Percentiles rank a stretch among this genome's conserved stretches.
Conservation (phyloP, 495 filamentous ascomycete species). For the Daldinia grandis region DNA sequence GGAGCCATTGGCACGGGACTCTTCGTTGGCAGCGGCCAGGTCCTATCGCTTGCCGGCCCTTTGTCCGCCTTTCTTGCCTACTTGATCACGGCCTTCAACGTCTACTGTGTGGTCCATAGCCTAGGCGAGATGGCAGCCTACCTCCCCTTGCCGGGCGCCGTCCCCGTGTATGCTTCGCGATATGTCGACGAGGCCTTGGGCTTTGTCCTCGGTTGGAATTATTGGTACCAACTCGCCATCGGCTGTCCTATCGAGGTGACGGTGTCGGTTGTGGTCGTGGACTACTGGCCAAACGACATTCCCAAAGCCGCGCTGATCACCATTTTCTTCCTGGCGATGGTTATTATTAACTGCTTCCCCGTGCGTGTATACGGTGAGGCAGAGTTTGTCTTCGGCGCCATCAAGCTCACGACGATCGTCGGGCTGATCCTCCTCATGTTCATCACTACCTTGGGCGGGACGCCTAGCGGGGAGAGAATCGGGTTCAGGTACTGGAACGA, state of each 20-base stretch:
- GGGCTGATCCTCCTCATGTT: slow-evolving; percentile 74
- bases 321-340: slow-evolving; percentile 54
- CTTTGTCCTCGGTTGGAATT: slow-evolving; percentile 78
- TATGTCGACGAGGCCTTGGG: slow-evolving; percentile 75
- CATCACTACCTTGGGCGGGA: slow-evolving; percentile 70
- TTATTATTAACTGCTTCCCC: slow-evolving; percentile 47
- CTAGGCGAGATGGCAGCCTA: slow-evolving; percentile 68
- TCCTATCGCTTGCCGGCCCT: slow-evolving; percentile 49
- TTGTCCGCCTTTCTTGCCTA: slow-evolving; percentile 57
- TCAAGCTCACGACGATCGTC: slow-evolving; percentile 72
- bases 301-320: slow-evolving; percentile 62
- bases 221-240: slow-evolving; percentile 49
- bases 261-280: slow-evolving; percentile 52
- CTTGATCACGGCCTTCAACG: slow-evolving; percentile 49
- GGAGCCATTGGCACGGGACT: slow-evolving; percentile 68
- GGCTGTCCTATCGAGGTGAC: slow-evolving; percentile 52
- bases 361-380: slow-evolving; percentile 65
- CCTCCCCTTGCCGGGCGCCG: slow-evolving; percentile 61
- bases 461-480: slow-evolving; percentile 62
- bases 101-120: slow-evolving; percentile 47
- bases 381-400: slow-evolving; percentile 65
- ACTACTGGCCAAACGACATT: slow-evolving; percentile 57
- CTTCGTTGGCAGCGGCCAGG: slow-evolving; percentile 52
- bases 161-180: slow-evolving; percentile 69
- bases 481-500: slow-evolving; percentile 74